Conservation (phyloP, 129 eudicot species). For the Flaveria linearis region DNA sequence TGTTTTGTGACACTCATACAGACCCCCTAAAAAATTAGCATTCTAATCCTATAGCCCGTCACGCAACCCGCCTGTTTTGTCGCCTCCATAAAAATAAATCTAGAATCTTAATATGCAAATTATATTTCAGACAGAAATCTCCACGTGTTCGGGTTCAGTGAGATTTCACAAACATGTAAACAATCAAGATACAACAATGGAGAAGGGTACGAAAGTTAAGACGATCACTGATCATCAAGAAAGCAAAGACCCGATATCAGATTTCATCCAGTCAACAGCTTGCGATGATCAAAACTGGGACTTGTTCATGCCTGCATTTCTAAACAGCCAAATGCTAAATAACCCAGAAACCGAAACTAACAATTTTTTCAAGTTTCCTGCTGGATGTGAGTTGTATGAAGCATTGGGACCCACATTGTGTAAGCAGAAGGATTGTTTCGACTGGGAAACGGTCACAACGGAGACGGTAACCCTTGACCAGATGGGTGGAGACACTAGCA, state of each 20-base stretch:
- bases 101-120: constrained; percentile 18
- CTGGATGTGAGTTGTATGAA: constrained; percentile 82
- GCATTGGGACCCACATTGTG: constrained; percentile 69
- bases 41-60: background rate
- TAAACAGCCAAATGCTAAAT: background rate
- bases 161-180: constrained; percentile 31
- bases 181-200: constrained; percentile 25
- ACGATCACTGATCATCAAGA: constrained; percentile 38
- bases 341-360: no score
- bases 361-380: constrained; percentile 46
- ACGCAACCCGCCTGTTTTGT: background rate
- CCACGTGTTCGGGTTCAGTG: constrained; percentile 43
- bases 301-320: constrained; percentile 28
- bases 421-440: constrained; percentile 32
- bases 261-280: constrained; percentile 29
- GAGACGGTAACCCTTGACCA: constrained; percentile 40
- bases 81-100: background rate
- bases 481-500: constrained; percentile 45
- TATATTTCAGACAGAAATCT: constrained; percentile 64
- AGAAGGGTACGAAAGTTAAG: constrained; percentile 29
- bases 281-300: constrained; percentile 21
- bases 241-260: constrained; percentile 32
- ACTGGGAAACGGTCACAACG: constrained; percentile 41
- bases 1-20: background rate
- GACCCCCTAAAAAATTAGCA: background rate